Base-by-base conservation (phyloP, 1,284 basidiomycete species). In the Cryptococcus sp. region DNA sequence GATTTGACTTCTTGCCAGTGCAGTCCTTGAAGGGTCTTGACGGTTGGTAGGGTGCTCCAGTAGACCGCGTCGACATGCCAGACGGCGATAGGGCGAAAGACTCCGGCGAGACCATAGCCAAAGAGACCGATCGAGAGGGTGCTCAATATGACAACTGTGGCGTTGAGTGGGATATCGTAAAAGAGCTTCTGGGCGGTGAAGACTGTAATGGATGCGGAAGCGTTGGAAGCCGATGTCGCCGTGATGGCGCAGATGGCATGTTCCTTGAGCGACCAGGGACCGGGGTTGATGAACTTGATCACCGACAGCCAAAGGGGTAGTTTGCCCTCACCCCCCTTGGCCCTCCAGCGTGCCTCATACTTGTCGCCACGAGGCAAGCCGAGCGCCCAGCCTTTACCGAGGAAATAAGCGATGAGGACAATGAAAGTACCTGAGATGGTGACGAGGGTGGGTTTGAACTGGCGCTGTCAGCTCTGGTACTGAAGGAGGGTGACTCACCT, bases 51-150 rank as follows among this genome's bases (percentile, higher is more conserved):
- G 10, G 65, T 68, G 22, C 43, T 49, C 69, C 67, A 72, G 58
- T 62, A 76, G 17, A 64, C 85, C 82, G 80, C 52, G 52, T 59
- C 59, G 25, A 41, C 15, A 27, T 57, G 27, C 39, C 30, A 58
- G 10, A 68, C 22, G 0, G 62, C 58, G 11, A 55, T 41, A 40
- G 27, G 85, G 82, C 63, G 53, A 11, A 65, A 50, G 10, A 69
- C 13, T n/a, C 67, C 65, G 5, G 63, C 59, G 2, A 88, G 74
- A 8, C 85, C 85, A 65, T 86, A 87, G 76, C 86, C 86, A 66
- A 87, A 86, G 62, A 84, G 83, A 1, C 84, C 83, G 1, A 86
- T 86, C 0, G 85, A 86, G 71, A 88, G 85, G 0, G 85, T 86
- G 0, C 84, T 83, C 17, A 20, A 22, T 20, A 88, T 77, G 3